phyloP scores from a whole-genome alignment of 2,329 filamentous ascomycete species.

The Pseudogymnoascus sp. region DNA sequence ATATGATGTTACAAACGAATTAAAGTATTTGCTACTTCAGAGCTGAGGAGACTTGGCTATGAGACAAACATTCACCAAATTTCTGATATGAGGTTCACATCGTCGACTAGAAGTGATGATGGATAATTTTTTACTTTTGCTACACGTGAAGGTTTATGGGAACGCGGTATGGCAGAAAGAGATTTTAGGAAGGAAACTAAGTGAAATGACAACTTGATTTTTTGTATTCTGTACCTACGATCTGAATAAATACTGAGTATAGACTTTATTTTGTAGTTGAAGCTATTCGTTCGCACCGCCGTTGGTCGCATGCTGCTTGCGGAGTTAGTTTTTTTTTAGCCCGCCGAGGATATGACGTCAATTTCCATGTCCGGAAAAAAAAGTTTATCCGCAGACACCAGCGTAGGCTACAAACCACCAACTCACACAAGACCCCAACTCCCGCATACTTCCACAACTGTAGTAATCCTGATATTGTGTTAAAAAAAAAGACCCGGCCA shows the following conservation, averaged over 20 bases:
- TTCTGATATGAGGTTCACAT: conserved; percentile 52
- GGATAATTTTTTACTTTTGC: conserved; percentile 13
- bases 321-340: not conserved
- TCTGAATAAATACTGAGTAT: not conserved
- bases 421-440: not conserved
- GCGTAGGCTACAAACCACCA: not conserved
- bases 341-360: not conserved
- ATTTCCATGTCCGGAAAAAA: not conserved
- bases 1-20: conserved; percentile 48
- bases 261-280: not conserved
- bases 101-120: not conserved
- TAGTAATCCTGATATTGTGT: not conserved
- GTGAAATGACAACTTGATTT: not conserved
- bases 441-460: not conserved
- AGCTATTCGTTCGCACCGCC: not conserved
- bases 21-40: conserved; percentile 99
- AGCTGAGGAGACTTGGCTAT: conserved; percentile 74
- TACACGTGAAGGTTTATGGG: not conserved
- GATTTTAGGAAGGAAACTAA: not conserved
- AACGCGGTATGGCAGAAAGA: conserved; percentile 9
- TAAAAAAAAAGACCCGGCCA: not conserved
- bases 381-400: not conserved
- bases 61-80: conserved; percentile 93
- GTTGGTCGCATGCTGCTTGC: not conserved
- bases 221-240: not conserved